Conservation (phyloP, 2,329 filamentous ascomycete genomes). For the Fulvia fulva region DNA sequence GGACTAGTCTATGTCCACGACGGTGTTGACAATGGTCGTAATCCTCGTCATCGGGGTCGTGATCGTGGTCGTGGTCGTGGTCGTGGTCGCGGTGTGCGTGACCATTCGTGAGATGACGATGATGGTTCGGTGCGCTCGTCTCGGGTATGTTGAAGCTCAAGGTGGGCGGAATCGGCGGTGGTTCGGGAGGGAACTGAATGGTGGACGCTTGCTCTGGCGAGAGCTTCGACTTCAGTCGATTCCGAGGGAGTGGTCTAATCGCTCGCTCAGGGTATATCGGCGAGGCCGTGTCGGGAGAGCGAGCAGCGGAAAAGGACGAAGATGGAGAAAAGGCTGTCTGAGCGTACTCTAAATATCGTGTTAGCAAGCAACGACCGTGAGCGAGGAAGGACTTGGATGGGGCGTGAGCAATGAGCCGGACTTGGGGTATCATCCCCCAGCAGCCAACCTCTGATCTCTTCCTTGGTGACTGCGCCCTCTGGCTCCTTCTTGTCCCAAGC, state of each 20-base stretch:
- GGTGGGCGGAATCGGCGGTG: conserved; percentile 58
- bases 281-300: conserved; percentile 64
- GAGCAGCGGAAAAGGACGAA: conserved; percentile 24
- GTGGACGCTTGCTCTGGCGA: conserved; percentile 78
- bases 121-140: conserved; percentile 17
- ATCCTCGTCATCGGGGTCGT: conserved; percentile 30
- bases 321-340: conserved; percentile 25
- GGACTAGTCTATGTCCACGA: conserved; percentile 37
- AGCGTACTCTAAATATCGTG: conserved; percentile 14
- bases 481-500: no score
- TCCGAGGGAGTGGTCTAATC: conserved; percentile 87
- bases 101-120: conserved; percentile 25
- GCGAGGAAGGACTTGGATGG: background rate
- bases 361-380: background rate
- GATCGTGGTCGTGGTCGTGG: conserved; percentile 17
- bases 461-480: no score
- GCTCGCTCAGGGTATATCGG: conserved; percentile 82
- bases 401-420: background rate
- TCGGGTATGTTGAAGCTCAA: conserved; percentile 26
- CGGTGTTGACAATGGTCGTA: conserved; percentile 37
- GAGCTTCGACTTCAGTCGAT: conserved; percentile 79
- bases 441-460: background rate
- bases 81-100: conserved; percentile 19
- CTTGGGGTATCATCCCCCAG: background rate
- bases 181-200: conserved; percentile 76